A percentile compares a stretch with the other conserved stretches of the same genome.
These are phyloP conservation scores for Coemansia sp. DNA, from an alignment of 192 early-diverging fungal species.

Conservation along the genomic window DNA sequence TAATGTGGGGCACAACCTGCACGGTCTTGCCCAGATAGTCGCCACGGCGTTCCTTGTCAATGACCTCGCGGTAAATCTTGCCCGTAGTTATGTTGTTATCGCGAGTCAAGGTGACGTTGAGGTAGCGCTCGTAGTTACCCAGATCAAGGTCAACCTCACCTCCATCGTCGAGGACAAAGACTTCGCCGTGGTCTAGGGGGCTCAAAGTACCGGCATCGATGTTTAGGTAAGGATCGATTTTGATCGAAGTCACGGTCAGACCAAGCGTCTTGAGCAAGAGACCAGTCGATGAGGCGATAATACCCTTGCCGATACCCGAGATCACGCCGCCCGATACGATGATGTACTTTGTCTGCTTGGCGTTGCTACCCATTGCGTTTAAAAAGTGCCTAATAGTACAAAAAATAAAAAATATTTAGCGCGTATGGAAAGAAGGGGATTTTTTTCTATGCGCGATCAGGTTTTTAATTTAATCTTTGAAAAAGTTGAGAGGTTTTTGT, in stretches of 20 bases:
- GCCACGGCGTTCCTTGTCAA: slow-evolving; percentile 91
- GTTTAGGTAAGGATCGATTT: slow-evolving; percentile 99
- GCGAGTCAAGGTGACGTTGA: slow-evolving; percentile 88
- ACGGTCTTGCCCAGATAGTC: slow-evolving; percentile 99
- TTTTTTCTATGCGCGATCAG: background rate
- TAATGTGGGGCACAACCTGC: slow-evolving; percentile 98
- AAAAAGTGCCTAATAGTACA: slow-evolving; percentile 8
- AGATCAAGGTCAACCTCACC: slow-evolving; percentile 99
- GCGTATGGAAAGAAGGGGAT: slow-evolving; percentile 2
- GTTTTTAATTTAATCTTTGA: slow-evolving; percentile 1
- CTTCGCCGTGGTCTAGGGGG: slow-evolving; percentile 98
- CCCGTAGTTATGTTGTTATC: slow-evolving; percentile 99
- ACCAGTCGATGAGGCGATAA: slow-evolving; percentile 97
- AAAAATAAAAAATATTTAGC: slow-evolving; percentile 10
- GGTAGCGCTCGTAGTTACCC: slow-evolving; percentile 98
- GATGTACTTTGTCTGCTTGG: slow-evolving; percentile 86
- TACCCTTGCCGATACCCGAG: slow-evolving; percentile 98
- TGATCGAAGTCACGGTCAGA: slow-evolving; percentile 94
- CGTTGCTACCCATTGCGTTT: slow-evolving; percentile 25
- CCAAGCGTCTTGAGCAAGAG: slow-evolving; percentile 91
- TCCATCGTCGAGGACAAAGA: slow-evolving; percentile 98
- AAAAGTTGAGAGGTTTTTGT: background rate
- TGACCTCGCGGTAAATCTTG: slow-evolving; percentile 96
- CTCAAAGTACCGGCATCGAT: slow-evolving; percentile 98
- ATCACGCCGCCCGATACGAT: slow-evolving; percentile 98